Base-by-base conservation (phyloP, 495 filamentous ascomycete genomes). In the Podospora pseudocomata region DNA sequence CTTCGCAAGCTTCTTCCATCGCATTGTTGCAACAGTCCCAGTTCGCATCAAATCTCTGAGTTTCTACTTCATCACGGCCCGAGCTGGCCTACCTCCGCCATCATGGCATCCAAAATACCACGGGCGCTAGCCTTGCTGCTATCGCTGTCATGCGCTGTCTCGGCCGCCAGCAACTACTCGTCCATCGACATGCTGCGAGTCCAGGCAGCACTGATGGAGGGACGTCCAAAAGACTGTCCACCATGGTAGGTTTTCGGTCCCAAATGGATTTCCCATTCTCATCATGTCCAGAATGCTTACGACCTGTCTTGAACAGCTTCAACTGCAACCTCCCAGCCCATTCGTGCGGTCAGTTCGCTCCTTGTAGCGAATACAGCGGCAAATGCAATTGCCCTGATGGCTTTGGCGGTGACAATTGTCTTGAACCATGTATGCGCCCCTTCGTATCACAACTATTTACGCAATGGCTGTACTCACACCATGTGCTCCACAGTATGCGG, bases 291-390 rank as follows among this genome's bases (percentile, higher is more conserved):
- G 59, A 60, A 70, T 80, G 66, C 73, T 64, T 20, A 23, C 18
- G 30, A 7, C 30, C 30, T 9, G 16, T 20, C 15, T 59, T 30
- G 9, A 44, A n/a, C 68, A 89, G 95, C 80, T 99, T 99, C 85
- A 97, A 99, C 89, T 99, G 95, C 80, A 91, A 97, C 65, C 87
- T 98, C 20, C 93, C 95, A 27, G 90, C 89, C 67, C 96, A 97
- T 77, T 87, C 87, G 66, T 99, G 95, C 75, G 87, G 89, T 67
- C 96, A 99, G 79, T 98, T 89, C 77, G 88, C 92, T 11, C 79
- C 86, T 5, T 99, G 95, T 78, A 94, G 91, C 79, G 86, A 87
- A 70, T 92, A 88, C 76, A 94, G 89, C 72, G 95, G 95, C 26
- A 92, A 93, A 83, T 99, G 95, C 82, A 81, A 88, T 26, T 99